Base-by-base conservation (phyloP, 208 protist species). In the Porcisia deanei region DNA sequence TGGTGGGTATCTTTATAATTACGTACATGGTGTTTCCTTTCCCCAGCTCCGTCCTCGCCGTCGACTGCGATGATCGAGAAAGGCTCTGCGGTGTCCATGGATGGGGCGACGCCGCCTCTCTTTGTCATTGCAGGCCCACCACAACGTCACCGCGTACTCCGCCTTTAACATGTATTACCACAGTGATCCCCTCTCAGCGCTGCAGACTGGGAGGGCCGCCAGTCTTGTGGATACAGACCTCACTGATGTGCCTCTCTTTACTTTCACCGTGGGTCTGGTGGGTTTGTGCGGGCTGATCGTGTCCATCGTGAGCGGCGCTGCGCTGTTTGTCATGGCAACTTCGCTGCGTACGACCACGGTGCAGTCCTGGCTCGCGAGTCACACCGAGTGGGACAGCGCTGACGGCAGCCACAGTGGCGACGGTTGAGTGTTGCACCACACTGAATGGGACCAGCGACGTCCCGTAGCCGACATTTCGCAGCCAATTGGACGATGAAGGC, bases 1-100 rank as follows among this genome's bases (percentile, higher is more conserved):
- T 66, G 16, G 67, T 86, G 49, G 57, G 73, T 37, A 70, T 89
- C 54, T 66, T 86, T 22, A 75, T 86, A 47, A 79, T 85, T 73
- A 30, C 81, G 65, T 69, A 70, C 72, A 76, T 85, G 70, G 58
- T 82, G 8, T 85, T 89, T 43, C 77, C 85, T 22, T 60, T 6
- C 41, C 58, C 53, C 77, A 52, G 41, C 73, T 8, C 0, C 49
- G 58, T 60, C 60, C 30, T 58, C 60, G 25, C 39, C 66, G 25
- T 37, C 63, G 16, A 25, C 57, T 39, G 59, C 30, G 1, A 18
- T 37, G 57, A 22, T 47, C 10, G 43, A 4, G 30, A 49, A 47
- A 2, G 6, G 37, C 12, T 2, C 54, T 20, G n/a, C 34, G 12
- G 55, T 16, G n/a, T 5, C 9, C 22, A 39, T 43, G 9, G 67